phyloP scores from a whole-genome alignment of 1,284 basidiomycete genomes.

The Malassezia arunalokei region DNA sequence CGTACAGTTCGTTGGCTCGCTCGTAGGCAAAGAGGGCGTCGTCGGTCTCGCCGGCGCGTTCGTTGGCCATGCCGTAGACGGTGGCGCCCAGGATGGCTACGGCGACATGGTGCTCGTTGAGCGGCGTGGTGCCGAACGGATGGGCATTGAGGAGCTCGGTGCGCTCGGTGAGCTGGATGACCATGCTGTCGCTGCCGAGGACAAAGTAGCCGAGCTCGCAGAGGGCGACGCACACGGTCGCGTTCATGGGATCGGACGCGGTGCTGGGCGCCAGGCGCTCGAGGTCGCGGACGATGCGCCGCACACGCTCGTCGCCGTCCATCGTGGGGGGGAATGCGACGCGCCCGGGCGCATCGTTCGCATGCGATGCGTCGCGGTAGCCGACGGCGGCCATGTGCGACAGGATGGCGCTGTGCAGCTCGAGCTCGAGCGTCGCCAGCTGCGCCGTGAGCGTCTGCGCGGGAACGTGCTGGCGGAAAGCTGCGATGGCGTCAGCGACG shows the following conservation, averaged over 20 bases:
- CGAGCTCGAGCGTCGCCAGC: constrained; percentile 22
- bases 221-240: constrained; percentile 19
- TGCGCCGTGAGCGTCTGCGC: constrained; percentile 18
- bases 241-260: constrained; percentile 13
- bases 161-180: constrained; percentile 27
- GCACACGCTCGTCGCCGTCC: constrained; percentile 17
- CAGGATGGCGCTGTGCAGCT: constrained; percentile 22
- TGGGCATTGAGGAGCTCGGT: constrained; percentile 18
- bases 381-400: constrained; percentile 19
- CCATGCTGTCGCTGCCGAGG: constrained; percentile 35
- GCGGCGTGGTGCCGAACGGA: not conserved
- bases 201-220: constrained; percentile 31
- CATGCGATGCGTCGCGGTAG: constrained; percentile 28
- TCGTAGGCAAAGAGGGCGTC: constrained; percentile 35
- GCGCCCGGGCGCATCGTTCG: constrained; percentile 20
- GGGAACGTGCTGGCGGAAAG: constrained; percentile 46
- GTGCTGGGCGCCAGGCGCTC: not conserved
- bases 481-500: constrained; percentile 44
- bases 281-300: constrained; percentile 21
- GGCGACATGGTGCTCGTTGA: constrained; percentile 17
- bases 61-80: constrained; percentile 29
- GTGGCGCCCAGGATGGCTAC: not conserved
- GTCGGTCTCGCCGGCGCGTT: constrained; percentile 23
- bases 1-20: constrained; percentile 38
- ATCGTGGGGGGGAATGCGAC: constrained; percentile 31